Base-by-base conservation (phyloP, 2,329 filamentous ascomycete species). In the Clarireedia homoeocarpa region DNA sequence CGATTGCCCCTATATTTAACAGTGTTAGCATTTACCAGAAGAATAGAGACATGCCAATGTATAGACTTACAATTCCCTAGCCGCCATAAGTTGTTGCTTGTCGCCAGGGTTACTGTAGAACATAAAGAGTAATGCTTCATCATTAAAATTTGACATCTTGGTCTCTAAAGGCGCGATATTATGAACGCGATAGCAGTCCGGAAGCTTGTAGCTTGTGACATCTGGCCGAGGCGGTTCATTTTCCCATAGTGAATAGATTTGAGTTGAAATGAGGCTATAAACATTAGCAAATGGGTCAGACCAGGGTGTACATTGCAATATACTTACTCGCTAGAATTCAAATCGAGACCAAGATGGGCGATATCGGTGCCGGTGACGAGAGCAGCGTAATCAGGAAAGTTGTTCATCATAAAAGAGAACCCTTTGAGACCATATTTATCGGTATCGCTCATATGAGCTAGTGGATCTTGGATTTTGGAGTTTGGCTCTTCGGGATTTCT, bases 51-150 rank as follows among this genome's bases (percentile, higher is more conserved):
- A 7, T 7, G 7, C 10, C 3, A 15, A 12, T 10, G 36, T 10
- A 6, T 55, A 47, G 36, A 62, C 80, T 71, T 71, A 85, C 82
- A 86, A 72, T 67, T 86, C 82, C 42, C 77, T 72, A 0, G 83
- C 83, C 2, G 83, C 83, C 71, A 84, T 72, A 48, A 83, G 78
- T 66, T 86, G 83, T 67, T 84, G 82, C 38, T 79, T 66, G 63
- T 86, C 83, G 46, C 77, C 74, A 6, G 83, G 81, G 58, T 80
- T 84, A 69, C 80, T 84, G 69, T 86, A 86, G 65, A 86, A 86
- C 61, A 86, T 86, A 77, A 81, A 85, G 69, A 86, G 82, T 48
- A 86, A 71, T 0, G 83, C 85, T 69, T 86, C 83, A 60, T 86
- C 83, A 62, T 85, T 85, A 70, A 86, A 85, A 60, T 78, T 84